phyloP scores from a whole-genome alignment of 1,139 yeast species.

The Diutina scorzettiae region DNA sequence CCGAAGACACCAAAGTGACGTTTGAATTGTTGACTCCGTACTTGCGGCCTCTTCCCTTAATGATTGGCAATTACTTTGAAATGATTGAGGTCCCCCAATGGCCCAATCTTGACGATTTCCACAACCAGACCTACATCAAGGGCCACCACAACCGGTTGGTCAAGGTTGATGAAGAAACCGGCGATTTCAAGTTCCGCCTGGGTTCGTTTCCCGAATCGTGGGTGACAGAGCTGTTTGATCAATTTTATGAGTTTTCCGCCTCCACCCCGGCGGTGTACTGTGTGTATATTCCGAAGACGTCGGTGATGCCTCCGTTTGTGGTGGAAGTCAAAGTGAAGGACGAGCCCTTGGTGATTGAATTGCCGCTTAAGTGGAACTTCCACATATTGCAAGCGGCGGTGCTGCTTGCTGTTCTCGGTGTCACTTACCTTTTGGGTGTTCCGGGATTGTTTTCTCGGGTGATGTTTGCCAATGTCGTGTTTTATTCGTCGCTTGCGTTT shows the following conservation, averaged over 20 bases:
- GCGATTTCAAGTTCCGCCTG: background rate
- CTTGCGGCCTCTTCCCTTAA: background rate
- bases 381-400: background rate
- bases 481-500: background rate
- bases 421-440: background rate
- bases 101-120: constrained; percentile 3
- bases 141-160: constrained; percentile 1
- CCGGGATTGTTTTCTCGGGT: background rate
- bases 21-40: background rate
- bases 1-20: background rate
- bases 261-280: background rate
- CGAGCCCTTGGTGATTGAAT: background rate
- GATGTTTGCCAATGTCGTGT: background rate
- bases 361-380: background rate
- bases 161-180: background rate
- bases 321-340: background rate
- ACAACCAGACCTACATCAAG: background rate
- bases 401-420: background rate
- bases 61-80: background rate
- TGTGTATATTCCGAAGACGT: background rate
- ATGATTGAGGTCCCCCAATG: background rate
- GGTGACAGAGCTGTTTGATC: background rate
- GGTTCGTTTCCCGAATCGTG: background rate
- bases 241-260: background rate
- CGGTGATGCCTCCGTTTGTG: background rate